phyloP scores from a whole-genome alignment of 208 protist genomes.

The Crithidia brevicula region DNA sequence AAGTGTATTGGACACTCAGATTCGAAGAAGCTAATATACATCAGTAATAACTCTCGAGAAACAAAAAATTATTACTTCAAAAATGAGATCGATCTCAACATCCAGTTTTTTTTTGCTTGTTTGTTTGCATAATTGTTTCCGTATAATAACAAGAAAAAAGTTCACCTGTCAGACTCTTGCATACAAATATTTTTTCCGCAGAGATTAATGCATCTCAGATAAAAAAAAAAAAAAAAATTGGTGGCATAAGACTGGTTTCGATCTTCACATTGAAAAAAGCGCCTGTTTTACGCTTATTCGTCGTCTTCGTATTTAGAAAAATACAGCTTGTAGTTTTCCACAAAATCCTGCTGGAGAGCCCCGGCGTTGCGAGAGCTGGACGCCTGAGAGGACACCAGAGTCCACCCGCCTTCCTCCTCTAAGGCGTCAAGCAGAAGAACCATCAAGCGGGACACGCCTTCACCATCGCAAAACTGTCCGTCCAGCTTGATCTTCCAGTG shows the following conservation, averaged over 20 bases:
- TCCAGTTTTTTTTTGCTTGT: too few relatives aligned
- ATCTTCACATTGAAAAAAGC: too few relatives aligned
- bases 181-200: too few relatives aligned
- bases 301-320: constrained; percentile 72
- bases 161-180: too few relatives aligned
- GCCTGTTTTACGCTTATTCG: too few relatives aligned
- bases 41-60: neutral
- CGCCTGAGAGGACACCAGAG: constrained; percentile 71
- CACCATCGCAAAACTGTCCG: constrained; percentile 82
- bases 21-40: constrained; percentile 33
- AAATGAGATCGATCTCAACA: too few relatives aligned
- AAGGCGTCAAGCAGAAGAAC: constrained; percentile 86
- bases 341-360: constrained; percentile 63
- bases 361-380: constrained; percentile 38
- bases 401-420: constrained; percentile 89
- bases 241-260: neutral
- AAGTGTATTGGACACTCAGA: constrained; percentile 3
- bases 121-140: too few relatives aligned
- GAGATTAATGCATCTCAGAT: too few relatives aligned
- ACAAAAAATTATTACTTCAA: too few relatives aligned
- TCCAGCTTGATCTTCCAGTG: constrained; percentile 87
- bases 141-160: too few relatives aligned
- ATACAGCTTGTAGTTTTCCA: constrained; percentile 81
- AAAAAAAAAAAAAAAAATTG: neutral
- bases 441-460: constrained; percentile 82